Percentiles rank a stretch among this genome's conserved stretches.
phyloP scores from a whole-genome alignment of 805 yeast genomes.

The Monosporozyma aquatica region DNA sequence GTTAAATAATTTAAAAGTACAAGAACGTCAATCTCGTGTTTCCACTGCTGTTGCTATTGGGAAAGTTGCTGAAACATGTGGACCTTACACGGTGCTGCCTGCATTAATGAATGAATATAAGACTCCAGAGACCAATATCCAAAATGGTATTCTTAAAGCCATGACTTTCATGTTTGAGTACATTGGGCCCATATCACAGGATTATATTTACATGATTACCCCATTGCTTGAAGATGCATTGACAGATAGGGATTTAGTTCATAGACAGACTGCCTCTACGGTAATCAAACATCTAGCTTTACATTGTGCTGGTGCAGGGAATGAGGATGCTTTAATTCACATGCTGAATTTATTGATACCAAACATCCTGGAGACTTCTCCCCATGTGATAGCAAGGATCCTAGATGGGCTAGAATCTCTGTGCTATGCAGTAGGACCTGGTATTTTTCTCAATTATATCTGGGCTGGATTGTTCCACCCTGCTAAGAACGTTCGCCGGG shows the following conservation, averaged over 20 bases:
- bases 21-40: conserved; percentile 91
- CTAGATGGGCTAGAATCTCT: conserved; percentile 71
- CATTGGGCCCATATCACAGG: conserved; percentile 68
- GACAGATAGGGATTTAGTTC: conserved; percentile 83
- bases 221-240: conserved; percentile 84
- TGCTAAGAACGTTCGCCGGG: conserved; percentile 72
- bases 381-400: conserved; percentile 82
- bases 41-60: conserved; percentile 98
- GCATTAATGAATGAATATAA: conserved; percentile 93
- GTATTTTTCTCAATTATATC: conserved; percentile 61
- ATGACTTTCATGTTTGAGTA: conserved; percentile 88
- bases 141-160: conserved; percentile 89
- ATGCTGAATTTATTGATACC: conserved; percentile 76
- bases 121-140: conserved; percentile 85
- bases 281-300: conserved; percentile 76
- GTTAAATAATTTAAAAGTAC: conserved; percentile 76
- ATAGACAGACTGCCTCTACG: conserved; percentile 90
- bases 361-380: conserved; percentile 87
- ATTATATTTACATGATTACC: conserved; percentile 70
- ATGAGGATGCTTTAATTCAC: conserved; percentile 78
- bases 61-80: conserved; percentile 87
- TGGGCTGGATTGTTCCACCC: conserved; percentile 93
- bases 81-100: conserved; percentile 88
- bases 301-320: conserved; percentile 64
- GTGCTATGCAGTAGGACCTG: conserved; percentile 66